A percentile compares a stretch with the other conserved stretches of the same genome.
Conservation (phyloP, 176 grass and related monocot species). For the Metroxylon sagu region DNA sequence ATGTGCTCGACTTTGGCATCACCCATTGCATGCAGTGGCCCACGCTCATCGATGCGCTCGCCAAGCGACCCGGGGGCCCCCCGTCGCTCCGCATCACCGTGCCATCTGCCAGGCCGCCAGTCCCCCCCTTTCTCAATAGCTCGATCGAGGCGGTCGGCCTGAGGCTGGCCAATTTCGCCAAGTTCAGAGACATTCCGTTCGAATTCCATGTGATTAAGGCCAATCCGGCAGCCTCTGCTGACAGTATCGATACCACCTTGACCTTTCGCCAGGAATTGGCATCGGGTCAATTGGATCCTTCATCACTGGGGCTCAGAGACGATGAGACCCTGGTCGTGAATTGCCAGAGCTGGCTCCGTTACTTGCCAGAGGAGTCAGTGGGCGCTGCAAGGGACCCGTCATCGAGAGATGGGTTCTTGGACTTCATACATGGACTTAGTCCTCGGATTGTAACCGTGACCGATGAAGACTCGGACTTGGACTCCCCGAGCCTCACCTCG, state of each 20-base stretch:
- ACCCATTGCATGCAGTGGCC: slow-evolving; percentile 24
- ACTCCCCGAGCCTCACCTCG: slow-evolving; percentile 10
- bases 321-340: slow-evolving; percentile 19
- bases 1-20: slow-evolving; percentile 17
- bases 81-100: slow-evolving; percentile 18
- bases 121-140: slow-evolving; percentile 8
- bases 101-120: slow-evolving; percentile 10
- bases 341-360: slow-evolving; percentile 24
- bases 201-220: slow-evolving; percentile 17
- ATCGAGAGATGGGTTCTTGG: slow-evolving; percentile 14
- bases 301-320: not conserved
- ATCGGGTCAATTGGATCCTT: not conserved
- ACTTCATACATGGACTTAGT: slow-evolving; percentile 4
- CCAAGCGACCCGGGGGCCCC: slow-evolving; percentile 7
- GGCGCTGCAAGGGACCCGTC: not conserved
- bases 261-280: slow-evolving; percentile 11
- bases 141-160: slow-evolving; percentile 12
- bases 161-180: slow-evolving; percentile 18
- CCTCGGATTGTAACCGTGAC: slow-evolving; percentile 7
- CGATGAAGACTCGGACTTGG: slow-evolving; percentile 24
- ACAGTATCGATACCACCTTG: too few species aligned
- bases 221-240: not conserved
- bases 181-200: slow-evolving; percentile 8
- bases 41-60: slow-evolving; percentile 21
- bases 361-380: slow-evolving; percentile 9